A percentile compares a stretch with the other conserved stretches of the same genome.
Conservation (phyloP, 2,329 filamentous ascomycete species). For the Colletotrichum agaves region DNA sequence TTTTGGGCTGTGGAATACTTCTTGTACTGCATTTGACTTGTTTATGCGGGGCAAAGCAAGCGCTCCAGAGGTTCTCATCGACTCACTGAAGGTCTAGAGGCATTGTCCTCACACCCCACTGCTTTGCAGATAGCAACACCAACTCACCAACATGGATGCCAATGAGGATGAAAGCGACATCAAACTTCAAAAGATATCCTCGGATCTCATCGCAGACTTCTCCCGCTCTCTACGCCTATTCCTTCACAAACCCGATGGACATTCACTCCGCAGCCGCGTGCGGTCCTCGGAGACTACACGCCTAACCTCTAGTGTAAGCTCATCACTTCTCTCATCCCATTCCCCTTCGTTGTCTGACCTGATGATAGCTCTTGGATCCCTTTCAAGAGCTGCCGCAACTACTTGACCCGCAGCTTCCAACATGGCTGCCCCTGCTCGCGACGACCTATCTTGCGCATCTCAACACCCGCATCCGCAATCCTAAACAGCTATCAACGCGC, state of each 20-base stretch:
- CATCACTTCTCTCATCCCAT: background rate
- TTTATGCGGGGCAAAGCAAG: no score
- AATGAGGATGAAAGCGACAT: conserved; percentile 70
- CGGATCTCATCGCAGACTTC: conserved; percentile 68
- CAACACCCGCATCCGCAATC: conserved; percentile 52
- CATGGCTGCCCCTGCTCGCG: conserved; percentile 78
- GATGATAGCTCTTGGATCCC: conserved; percentile 73
- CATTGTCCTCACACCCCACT: no score
- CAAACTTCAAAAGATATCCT: conserved; percentile 69
- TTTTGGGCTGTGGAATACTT: no score
- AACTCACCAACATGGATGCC: conserved; percentile 64
- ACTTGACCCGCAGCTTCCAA: conserved; percentile 83
- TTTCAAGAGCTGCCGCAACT: conserved; percentile 97
- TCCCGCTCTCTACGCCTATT: conserved; percentile 63
- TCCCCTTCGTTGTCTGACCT: background rate
- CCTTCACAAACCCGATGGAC: conserved; percentile 61
- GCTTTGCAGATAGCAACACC: background rate
- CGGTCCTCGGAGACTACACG: conserved; percentile 60
- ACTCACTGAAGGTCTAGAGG: no score
- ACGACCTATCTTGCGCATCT: conserved; percentile 79
- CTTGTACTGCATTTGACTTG: no score
- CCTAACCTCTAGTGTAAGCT: conserved; percentile 57
- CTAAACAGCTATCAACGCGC: conserved; percentile 45
- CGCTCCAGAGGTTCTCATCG: no score
- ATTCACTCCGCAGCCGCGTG: conserved; percentile 60